Evolutionary conservation across 129 eudicot genomes (phyloP).

Genomic region (Cynara cardunculus): DNA sequence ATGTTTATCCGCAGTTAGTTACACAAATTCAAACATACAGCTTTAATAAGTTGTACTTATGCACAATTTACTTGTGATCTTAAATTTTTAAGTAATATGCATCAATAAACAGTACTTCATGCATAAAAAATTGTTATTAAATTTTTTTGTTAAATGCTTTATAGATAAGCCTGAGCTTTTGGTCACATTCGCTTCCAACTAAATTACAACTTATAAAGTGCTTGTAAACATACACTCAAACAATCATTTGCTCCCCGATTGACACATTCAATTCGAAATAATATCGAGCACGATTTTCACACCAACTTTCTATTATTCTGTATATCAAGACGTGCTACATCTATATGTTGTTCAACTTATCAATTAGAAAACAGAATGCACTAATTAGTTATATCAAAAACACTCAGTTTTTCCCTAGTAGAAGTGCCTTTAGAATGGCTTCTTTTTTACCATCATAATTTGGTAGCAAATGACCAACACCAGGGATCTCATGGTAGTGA

Average conservation of each 20-base stretch:
- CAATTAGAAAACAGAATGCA: neutral
- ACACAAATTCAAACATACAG: too few relatives aligned
- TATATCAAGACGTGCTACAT: neutral
- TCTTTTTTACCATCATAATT: slow-evolving; percentile 31
- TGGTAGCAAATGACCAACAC: slow-evolving; percentile 69
- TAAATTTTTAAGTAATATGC: too few relatives aligned
- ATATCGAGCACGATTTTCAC: neutral
- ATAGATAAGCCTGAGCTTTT: too few relatives aligned
- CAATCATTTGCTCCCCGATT: neutral
- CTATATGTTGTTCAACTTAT: neutral
- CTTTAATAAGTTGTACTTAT: too few relatives aligned
- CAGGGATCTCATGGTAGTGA: slow-evolving; percentile 63
- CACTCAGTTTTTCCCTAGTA: slow-evolving; percentile 35
- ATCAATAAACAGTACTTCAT: too few relatives aligned
- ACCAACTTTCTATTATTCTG: too few relatives aligned
- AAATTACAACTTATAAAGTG: too few relatives aligned
- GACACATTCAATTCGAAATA: neutral
- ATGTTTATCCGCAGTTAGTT: too few relatives aligned
- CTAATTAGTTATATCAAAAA: neutral
- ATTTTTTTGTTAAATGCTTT: too few relatives aligned
- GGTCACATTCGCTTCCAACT: too few relatives aligned
- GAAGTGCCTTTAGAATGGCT: slow-evolving; percentile 51
- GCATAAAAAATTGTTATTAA: too few relatives aligned
- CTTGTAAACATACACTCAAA: neutral
- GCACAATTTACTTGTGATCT: too few relatives aligned